Conservation (phyloP, 148 eudicot species). For the Vaccinium darrowii region DNA sequence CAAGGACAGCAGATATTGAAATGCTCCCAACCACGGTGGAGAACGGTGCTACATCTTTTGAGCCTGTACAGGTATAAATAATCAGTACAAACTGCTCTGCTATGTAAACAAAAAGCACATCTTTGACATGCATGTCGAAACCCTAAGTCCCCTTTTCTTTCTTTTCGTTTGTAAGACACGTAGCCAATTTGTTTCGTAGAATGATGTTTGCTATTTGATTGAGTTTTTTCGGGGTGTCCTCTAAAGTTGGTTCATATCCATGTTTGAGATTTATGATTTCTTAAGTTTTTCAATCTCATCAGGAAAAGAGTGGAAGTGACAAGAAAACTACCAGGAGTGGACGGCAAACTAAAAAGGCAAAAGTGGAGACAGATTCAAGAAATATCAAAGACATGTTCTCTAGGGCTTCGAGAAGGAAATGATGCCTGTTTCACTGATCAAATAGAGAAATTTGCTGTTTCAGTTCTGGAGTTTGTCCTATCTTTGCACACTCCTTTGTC, state of each 20-base stretch:
- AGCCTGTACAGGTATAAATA: conserved; percentile 33
- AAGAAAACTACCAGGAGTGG: conserved; percentile 51
- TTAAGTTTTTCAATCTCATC: not conserved
- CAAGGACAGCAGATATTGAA: conserved; percentile 17
- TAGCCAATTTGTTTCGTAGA: not conserved
- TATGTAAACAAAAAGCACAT: not conserved
- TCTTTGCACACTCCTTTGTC: not conserved
- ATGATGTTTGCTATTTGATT: not conserved
- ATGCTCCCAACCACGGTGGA: conserved; percentile 10
- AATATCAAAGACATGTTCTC: conserved; percentile 88
- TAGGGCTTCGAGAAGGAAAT: conserved; percentile 66
- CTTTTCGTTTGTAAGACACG: no score
- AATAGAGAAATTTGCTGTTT: no score
- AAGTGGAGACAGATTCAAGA: conserved; percentile 66
- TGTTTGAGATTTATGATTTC: not conserved
- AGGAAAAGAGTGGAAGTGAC: conserved; percentile 52
- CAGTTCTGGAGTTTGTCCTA: not conserved
- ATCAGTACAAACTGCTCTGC: not conserved
- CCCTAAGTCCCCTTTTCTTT: not conserved
- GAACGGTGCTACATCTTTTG: conserved; percentile 23
- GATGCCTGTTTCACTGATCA: conserved; percentile 16
- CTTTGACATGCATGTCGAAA: not conserved
- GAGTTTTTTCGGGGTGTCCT: not conserved
- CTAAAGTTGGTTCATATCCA: not conserved
- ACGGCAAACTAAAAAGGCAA: conserved; percentile 71